phyloP scores from a whole-genome alignment of 176 grass and related monocot genomes.

The Avena eriantha region DNA sequence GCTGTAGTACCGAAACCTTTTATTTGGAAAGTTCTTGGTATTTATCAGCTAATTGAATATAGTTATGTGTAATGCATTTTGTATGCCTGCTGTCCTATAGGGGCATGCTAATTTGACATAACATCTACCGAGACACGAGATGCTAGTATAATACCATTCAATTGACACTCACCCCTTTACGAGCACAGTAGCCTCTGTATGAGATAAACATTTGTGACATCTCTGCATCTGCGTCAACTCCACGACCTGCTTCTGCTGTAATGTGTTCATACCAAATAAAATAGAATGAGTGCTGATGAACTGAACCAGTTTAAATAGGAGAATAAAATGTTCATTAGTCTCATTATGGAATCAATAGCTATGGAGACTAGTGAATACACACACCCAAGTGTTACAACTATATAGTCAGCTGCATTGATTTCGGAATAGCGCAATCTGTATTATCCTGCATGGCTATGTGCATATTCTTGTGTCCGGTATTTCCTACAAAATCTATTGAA shows the following conservation, averaged over 20 bases:
- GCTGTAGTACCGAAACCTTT: background rate
- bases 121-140: background rate
- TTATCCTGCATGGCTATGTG: background rate
- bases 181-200: conserved; percentile 84
- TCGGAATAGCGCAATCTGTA: background rate
- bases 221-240: conserved; percentile 65
- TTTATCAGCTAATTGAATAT: conserved; percentile 14
- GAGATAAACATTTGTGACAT: conserved; percentile 66
- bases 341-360: conserved; percentile 7
- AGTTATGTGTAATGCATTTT: background rate
- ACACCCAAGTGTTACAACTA: background rate
- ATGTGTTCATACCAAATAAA: conserved; percentile 36
- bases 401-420: background rate
- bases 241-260: conserved; percentile 53
- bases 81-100: background rate
- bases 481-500: background rate
- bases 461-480: background rate
- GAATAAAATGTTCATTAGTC: conserved; percentile 20
- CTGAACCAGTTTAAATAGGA: background rate
- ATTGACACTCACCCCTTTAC: conserved; percentile 71
- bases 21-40: conserved; percentile 25
- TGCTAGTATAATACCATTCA: conserved; percentile 3
- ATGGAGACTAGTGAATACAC: background rate
- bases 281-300: conserved; percentile 11
- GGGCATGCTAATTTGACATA: conserved; percentile 1